Percentiles rank a stretch among this genome's conserved stretches.
These are phyloP conservation scores for Pestalotiopsis sp. DNA, from an alignment of 2,329 filamentous ascomycete genomes.

Conservation along the genomic window DNA sequence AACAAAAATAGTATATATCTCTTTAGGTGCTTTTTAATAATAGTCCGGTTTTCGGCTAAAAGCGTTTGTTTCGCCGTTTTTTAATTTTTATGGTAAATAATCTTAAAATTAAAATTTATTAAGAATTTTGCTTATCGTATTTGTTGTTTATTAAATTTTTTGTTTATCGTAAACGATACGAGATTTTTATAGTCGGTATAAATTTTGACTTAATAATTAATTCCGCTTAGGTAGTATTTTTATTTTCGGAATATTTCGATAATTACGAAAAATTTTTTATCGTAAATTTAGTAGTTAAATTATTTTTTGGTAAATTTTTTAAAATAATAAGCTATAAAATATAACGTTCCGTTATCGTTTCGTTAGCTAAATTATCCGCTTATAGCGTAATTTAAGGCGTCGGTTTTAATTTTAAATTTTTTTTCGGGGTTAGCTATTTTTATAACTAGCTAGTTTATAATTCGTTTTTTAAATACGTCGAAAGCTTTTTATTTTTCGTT, in stretches of 20 bases:
- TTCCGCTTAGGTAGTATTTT: constrained; percentile 22
- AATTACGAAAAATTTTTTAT: constrained; percentile 27
- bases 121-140: constrained; percentile 14
- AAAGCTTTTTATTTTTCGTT: neutral
- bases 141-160: constrained; percentile 13
- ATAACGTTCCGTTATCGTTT: too few species aligned
- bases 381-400: neutral
- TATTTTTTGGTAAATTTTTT: constrained; percentile 22
- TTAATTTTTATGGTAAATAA: neutral
- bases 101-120: neutral
- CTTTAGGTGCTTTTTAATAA: neutral
- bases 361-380: too few species aligned
- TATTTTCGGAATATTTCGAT: constrained; percentile 25
- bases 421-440: constrained; percentile 12
- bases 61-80: neutral
- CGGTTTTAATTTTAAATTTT: constrained; percentile 7
- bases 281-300: constrained; percentile 26
- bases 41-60: neutral
- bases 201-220: constrained; percentile 20
- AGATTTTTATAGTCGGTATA: constrained; percentile 26
- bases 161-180: constrained; percentile 12
- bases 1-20: neutral
- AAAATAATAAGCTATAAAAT: constrained; percentile 14
- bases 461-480: neutral
- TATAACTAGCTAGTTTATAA: constrained; percentile 14